phyloP scores from a whole-genome alignment of 176 grass and related monocot genomes.

The Rhynchospora breviuscula region DNA sequence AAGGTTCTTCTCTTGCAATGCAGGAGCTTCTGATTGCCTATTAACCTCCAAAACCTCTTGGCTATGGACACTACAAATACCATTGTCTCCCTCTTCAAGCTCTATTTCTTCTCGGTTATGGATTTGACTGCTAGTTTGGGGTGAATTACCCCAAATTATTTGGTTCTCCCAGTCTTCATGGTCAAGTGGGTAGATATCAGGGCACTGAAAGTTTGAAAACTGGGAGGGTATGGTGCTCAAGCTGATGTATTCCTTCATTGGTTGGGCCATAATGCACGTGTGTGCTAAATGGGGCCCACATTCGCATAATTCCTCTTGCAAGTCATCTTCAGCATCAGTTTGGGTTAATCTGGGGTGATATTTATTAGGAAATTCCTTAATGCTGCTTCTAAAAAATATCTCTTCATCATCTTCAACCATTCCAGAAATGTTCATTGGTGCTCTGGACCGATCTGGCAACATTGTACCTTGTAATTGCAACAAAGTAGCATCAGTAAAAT shows the following conservation, averaged over 20 bases:
- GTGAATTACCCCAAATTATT: slow-evolving; percentile 96
- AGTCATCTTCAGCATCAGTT: slow-evolving; percentile 47
- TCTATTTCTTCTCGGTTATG: slow-evolving; percentile 44
- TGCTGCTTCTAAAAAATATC: slow-evolving; percentile 53
- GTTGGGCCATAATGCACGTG: slow-evolving; percentile 56
- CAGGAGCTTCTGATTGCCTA: neutral
- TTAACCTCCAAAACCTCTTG: slow-evolving; percentile 21
- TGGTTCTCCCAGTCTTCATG: slow-evolving; percentile 83
- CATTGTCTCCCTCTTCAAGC: slow-evolving; percentile 51
- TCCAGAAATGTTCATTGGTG: slow-evolving; percentile 44
- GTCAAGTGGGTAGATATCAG: slow-evolving; percentile 91
- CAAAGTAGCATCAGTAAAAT: slow-evolving; percentile 34
- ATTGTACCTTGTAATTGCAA: slow-evolving; percentile 20
- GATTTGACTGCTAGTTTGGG: slow-evolving; percentile 38
- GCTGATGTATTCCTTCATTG: slow-evolving; percentile 67
- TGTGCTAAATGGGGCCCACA: slow-evolving; percentile 34
- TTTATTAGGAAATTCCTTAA: slow-evolving; percentile 47
- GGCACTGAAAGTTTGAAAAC: slow-evolving; percentile 33
- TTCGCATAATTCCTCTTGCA: slow-evolving; percentile 46
- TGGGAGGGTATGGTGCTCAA: slow-evolving; percentile 29
- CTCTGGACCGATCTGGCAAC: slow-evolving; percentile 35
- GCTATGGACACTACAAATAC: slow-evolving; percentile 23
- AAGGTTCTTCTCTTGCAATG: slow-evolving; percentile 16
- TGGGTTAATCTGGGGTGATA: slow-evolving; percentile 39
- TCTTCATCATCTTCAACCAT: slow-evolving; percentile 98